Conservation (phyloP, 2,329 filamentous ascomycete genomes). For the Ceratocystiopsis brevicomis region DNA sequence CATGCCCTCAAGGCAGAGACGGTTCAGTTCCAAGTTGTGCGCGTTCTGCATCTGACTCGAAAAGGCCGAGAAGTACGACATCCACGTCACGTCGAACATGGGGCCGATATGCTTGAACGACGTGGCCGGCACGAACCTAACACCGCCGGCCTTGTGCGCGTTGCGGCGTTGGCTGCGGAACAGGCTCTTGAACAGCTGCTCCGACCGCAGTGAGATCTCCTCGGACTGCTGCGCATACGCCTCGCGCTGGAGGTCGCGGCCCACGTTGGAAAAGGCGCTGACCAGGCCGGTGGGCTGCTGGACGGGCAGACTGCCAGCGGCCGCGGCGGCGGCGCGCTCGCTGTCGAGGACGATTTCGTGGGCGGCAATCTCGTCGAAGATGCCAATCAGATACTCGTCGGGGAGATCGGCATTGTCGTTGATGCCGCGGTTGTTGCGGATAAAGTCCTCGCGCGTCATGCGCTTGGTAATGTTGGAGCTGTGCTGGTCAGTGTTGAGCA, state of each 20-base stretch:
- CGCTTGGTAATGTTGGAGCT: slow-evolving; percentile 65
- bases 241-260: slow-evolving; percentile 77
- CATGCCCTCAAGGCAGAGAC: slow-evolving; percentile 84
- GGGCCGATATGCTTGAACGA: slow-evolving; percentile 90
- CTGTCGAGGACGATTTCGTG: slow-evolving; percentile 93
- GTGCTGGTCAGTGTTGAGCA: slow-evolving; percentile 94
- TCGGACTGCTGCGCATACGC: slow-evolving; percentile 90
- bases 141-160: slow-evolving; percentile 43
- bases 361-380: slow-evolving; percentile 77
- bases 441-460: slow-evolving; percentile 95
- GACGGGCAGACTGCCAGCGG: slow-evolving; percentile 40
- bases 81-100: slow-evolving; percentile 99
- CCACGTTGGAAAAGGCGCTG: slow-evolving; percentile 77
- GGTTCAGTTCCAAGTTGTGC: slow-evolving; percentile 81
- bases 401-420: slow-evolving; percentile 91
- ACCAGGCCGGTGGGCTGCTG: slow-evolving; percentile 47
- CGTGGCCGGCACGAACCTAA: slow-evolving; percentile 77
- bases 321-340: slow-evolving; percentile 75
- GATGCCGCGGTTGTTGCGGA: slow-evolving; percentile 97
- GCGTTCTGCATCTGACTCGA: slow-evolving; percentile 87
- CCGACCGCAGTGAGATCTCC: slow-evolving; percentile 56
- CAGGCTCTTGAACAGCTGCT: slow-evolving; percentile 82
- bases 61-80: slow-evolving; percentile 91
- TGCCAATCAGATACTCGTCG: slow-evolving; percentile 71
- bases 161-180: slow-evolving; percentile 78